Evolutionary conservation across 2,329 filamentous ascomycete species (phyloP).

Genomic region (Fusarium proliferatum): DNA sequence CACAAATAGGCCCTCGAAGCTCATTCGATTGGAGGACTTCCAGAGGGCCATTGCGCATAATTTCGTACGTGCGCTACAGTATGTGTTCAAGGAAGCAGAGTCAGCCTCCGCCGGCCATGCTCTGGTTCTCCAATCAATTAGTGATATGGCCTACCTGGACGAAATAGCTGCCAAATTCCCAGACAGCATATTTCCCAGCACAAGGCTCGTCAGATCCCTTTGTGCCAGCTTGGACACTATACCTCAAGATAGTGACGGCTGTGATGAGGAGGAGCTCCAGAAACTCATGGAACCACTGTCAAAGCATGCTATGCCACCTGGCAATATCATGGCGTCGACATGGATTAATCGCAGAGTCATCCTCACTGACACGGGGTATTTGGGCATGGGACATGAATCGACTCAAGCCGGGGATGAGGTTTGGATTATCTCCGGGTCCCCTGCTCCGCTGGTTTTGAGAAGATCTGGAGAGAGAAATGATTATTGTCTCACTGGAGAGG

Average conservation of each 20-base stretch:
- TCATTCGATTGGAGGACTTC: not conserved
- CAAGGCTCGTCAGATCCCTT: not conserved
- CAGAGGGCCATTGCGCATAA: not conserved
- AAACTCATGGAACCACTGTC: not conserved
- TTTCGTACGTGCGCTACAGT: not conserved
- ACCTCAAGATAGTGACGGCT: not conserved
- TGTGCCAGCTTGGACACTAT: rapidly evolving
- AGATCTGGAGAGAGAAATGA: rapidly evolving
- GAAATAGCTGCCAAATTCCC: not conserved
- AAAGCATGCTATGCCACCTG: not conserved
- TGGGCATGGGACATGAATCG: not conserved
- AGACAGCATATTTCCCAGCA: not conserved
- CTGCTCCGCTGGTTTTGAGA: not conserved
- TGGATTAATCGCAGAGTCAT: not conserved
- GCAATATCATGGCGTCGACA: rapidly evolving
- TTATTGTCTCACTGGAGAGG: not conserved
- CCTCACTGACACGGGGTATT: not conserved
- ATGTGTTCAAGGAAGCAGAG: not conserved
- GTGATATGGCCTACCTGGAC: not conserved
- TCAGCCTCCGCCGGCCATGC: not conserved
- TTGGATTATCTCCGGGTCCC: not conserved
- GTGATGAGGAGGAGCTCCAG: not conserved
- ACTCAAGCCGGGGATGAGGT: not conserved
- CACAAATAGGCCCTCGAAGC: not conserved
- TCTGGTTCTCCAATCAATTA: rapidly evolving